Evolutionary conservation across 129 eudicot species (phyloP).

Genomic region (Tanacetum coccineum): DNA sequence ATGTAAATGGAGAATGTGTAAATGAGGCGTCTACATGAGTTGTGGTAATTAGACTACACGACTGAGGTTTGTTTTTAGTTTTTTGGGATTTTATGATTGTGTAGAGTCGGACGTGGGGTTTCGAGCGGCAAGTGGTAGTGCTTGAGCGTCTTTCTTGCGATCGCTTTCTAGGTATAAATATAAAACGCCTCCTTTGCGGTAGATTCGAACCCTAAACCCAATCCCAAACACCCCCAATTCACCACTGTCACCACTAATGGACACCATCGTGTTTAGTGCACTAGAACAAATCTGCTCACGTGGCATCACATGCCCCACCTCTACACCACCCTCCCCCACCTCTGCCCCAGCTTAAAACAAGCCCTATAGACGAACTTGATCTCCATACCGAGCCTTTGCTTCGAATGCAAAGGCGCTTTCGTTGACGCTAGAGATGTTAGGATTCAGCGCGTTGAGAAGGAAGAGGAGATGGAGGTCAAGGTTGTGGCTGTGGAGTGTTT

Average conservation of each 20-base stretch:
- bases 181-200: too few relatives aligned
- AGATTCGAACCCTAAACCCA: background rate
- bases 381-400: slow-evolving; percentile 46
- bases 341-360: slow-evolving; percentile 53
- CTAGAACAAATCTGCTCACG: slow-evolving; percentile 73
- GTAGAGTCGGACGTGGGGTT: too few relatives aligned
- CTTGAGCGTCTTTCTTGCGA: too few relatives aligned
- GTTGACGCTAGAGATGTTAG: slow-evolving; percentile 30
- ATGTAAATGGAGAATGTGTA: too few relatives aligned
- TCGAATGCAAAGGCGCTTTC: slow-evolving; percentile 30
- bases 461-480: slow-evolving; percentile 50
- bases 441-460: slow-evolving; percentile 38
- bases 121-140: too few relatives aligned
- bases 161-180: too few relatives aligned
- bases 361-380: slow-evolving; percentile 67
- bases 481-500: slow-evolving; percentile 59
- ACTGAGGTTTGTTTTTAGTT: too few relatives aligned
- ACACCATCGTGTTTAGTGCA: slow-evolving; percentile 51
- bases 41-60: too few relatives aligned
- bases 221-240: background rate
- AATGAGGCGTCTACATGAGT: too few relatives aligned
- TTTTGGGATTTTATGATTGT: too few relatives aligned
- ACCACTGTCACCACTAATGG: slow-evolving; percentile 43
- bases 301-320: slow-evolving; percentile 47
- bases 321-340: slow-evolving; percentile 43